Evolutionary conservation across 2,329 filamentous ascomycete species (phyloP).

Genomic region (Raffaelea albimanens): DNA sequence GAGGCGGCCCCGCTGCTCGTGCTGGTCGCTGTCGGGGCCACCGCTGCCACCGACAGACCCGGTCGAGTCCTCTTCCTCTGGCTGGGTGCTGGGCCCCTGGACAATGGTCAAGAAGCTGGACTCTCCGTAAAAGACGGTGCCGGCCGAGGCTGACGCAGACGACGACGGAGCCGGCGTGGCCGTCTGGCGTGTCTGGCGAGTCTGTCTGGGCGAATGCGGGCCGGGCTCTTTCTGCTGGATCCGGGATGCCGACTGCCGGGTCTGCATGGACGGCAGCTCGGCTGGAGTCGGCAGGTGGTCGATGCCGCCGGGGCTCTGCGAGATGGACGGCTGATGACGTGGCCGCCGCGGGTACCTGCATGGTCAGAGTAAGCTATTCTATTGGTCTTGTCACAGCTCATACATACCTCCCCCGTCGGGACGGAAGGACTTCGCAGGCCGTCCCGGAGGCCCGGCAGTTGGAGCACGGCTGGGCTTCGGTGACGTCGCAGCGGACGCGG

Average conservation of each 20-base stretch:
- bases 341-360: too few species aligned
- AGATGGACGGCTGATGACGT: too few species aligned
- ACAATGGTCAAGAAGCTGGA: background rate
- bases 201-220: too few species aligned
- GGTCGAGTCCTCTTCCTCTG: background rate
- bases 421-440: background rate
- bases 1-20: background rate
- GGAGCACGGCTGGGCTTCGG: background rate
- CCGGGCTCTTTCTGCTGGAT: too few species aligned
- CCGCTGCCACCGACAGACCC: background rate
- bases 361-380: too few species aligned
- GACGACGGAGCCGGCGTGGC: too few species aligned
- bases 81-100: background rate
- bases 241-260: background rate
- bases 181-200: too few species aligned
- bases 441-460: background rate
- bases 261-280: background rate
- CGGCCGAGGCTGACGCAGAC: background rate
- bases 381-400: background rate
- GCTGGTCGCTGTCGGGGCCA: background rate
- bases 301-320: background rate
- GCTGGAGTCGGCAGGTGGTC: background rate
- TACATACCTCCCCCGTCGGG: background rate
- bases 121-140: background rate
- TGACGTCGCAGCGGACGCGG: background rate